Evolutionary conservation across 176 grass and related monocot species (phyloP), one percentile per base, ranked within the genome.

Genomic region (Zoysia pacifica): DNA sequence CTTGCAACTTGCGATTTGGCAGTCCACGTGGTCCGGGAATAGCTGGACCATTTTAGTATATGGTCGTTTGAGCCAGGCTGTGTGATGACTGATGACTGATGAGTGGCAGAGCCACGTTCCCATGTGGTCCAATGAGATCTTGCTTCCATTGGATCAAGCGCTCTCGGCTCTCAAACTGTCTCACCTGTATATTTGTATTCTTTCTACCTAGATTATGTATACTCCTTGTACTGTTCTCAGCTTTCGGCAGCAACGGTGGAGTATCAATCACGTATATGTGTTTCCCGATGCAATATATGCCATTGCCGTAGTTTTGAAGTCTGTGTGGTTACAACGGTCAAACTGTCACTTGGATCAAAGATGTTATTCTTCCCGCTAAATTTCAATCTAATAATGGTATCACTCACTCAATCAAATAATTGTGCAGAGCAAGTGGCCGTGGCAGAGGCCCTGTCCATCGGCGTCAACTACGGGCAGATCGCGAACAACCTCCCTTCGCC

Each of bases 381-480:
- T 67, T 50, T 14, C 40, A 45, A 5, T 14, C 12, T 15, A 65
- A 48, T 46, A 77, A 15, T 9, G 37, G 40, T 19, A 51, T 41
- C 15, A 5, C 3, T 67, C 37, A 7, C 47, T 7, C 40, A 54
- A 79, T 10, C 46, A 20, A 60, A 41, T 59, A 49, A 6, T 6
- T 51, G 77, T 11, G 74, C 81, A 86, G 76, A 38, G 42, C 58
- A 81, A 8, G 36, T 11, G 64, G 19, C 47, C 2, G 81, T 6
- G 3, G 81, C 74, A 3, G 84, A 73, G 7, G 41, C 62, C 11
- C 54, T 85, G 65, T 84, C 81, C 20, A 87, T 92, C 61, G 93
- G 93, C 43, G 83, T 95, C 38, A 95, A 95, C 74, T 95, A 95
- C 53, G 93, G 93, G 20, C 93, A 95, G 67, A 73, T 95, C 67